Conservation (phyloP, 306 rosid species). For the Luffa acutangula region DNA sequence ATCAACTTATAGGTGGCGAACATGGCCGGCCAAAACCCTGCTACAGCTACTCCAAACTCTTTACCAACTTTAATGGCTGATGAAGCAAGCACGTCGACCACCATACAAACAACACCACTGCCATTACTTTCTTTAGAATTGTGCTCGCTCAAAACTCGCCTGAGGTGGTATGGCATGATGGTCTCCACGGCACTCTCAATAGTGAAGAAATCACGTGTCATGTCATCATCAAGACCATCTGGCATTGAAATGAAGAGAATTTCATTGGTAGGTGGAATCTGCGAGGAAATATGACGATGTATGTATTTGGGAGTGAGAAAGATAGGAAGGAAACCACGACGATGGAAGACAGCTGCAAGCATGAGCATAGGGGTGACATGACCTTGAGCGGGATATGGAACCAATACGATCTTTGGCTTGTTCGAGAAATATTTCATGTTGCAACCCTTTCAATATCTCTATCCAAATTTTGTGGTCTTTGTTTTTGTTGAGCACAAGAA, state of each 20-base stretch:
- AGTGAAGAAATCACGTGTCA: conserved; percentile 45
- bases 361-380: conserved; percentile 79
- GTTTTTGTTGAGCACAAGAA: neutral
- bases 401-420: conserved; percentile 31
- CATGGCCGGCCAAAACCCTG: conserved; percentile 96
- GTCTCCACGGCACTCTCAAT: conserved; percentile 59
- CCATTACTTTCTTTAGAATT: conserved; percentile 5
- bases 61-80: conserved; percentile 55
- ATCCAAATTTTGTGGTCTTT: neutral
- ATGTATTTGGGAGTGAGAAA: conserved; percentile 39
- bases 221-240: conserved; percentile 24
- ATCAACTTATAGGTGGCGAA: conserved; percentile 47
- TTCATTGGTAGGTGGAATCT: conserved; percentile 5
- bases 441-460: neutral
- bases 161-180: conserved; percentile 39
- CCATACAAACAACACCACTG: conserved; percentile 32
- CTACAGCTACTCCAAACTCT: conserved; percentile 22
- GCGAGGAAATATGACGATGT: conserved; percentile 21
- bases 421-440: conserved; percentile 21
- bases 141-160: conserved; percentile 17
- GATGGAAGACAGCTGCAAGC: conserved; percentile 33
- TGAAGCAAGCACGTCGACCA: conserved; percentile 69
- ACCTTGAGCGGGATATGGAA: conserved; percentile 92
- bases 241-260: conserved; percentile 25
- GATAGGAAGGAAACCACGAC: conserved; percentile 33